A percentile compares a stretch with the other conserved stretches of the same genome.
phyloP scores from a whole-genome alignment of 2,329 filamentous ascomycete species.

The Pseudogymnoascus sp. region DNA sequence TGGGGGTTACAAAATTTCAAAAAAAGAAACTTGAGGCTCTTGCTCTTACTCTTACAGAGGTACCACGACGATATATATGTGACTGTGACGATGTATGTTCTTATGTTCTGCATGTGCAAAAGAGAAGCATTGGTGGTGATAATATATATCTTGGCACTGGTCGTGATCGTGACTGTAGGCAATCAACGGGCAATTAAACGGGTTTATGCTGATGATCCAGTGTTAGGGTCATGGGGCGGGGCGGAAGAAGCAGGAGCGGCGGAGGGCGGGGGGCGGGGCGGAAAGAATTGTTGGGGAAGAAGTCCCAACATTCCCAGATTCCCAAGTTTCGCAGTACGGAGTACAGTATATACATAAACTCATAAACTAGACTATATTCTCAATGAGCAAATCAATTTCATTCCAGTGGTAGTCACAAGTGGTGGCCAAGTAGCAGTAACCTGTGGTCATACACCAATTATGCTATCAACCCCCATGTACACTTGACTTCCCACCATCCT shows the following conservation, averaged over 20 bases:
- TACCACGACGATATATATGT: neutral
- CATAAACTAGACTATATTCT: neutral
- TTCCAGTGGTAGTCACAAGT: neutral
- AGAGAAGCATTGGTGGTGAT: neutral
- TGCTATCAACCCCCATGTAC: neutral
- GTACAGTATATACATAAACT: neutral
- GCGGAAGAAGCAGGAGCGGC: neutral
- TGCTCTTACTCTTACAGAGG: neutral
- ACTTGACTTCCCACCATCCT: neutral
- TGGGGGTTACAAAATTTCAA: neutral
- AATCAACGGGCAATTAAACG: neutral
- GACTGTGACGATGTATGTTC: neutral
- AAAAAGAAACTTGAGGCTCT: neutral
- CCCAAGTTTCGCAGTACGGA: too few relatives aligned
- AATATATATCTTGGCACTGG: neutral
- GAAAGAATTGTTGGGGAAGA: conserved; percentile 5
- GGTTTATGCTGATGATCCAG: neutral
- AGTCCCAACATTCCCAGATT: neutral
- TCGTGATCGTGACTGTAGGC: neutral
- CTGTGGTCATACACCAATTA: neutral
- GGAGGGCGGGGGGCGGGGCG: neutral
- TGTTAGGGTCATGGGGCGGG: conserved; percentile 1
- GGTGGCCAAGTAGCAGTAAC: neutral
- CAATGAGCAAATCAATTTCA: neutral
- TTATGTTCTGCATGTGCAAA: neutral